Evolutionary conservation across 2,329 filamentous ascomycete genomes (phyloP).

Genomic region (Microdochium trichocladiopsis): DNA sequence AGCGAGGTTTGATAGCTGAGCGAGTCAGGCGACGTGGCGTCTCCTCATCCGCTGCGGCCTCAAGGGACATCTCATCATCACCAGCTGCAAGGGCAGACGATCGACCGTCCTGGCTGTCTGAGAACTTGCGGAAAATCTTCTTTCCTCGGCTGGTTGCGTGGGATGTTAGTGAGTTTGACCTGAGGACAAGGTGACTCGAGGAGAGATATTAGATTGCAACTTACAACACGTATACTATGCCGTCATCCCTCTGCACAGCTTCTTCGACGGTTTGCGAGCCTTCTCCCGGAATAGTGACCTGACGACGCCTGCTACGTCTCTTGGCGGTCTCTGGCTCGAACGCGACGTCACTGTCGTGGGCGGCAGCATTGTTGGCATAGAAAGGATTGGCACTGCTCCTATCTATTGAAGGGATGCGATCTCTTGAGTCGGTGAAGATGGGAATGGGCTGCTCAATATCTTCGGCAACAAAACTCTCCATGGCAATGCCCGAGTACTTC

Average conservation of each 20-base stretch:
- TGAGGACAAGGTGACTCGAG: conserved; percentile 3
- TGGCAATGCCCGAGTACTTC: conserved; percentile 45
- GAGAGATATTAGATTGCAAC: conserved; percentile 25
- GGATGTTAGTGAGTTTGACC: conserved; percentile 14
- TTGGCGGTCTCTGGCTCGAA: conserved; percentile 30
- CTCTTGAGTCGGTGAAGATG: conserved; percentile 75
- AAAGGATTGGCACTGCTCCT: conserved; percentile 67
- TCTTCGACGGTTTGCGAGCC: conserved; percentile 54
- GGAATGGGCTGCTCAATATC: conserved; percentile 53
- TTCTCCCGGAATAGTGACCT: conserved; percentile 48
- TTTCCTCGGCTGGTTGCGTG: conserved; percentile 64
- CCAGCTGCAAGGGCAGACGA: conserved; percentile 24
- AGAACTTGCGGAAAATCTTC: conserved; percentile 67
- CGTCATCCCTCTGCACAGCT: conserved; percentile 59
- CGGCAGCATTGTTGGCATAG: conserved; percentile 37
- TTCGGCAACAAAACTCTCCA: conserved; percentile 52
- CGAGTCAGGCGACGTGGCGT: conserved; percentile 49
- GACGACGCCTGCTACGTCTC: conserved; percentile 48
- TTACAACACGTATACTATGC: conserved; percentile 72
- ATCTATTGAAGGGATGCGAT: conserved; percentile 65
- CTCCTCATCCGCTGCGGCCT: conserved; percentile 18
- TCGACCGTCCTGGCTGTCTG: conserved; percentile 28
- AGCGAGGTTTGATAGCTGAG: conserved; percentile 63
- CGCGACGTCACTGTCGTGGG: conserved; percentile 16
- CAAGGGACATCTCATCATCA: conserved; percentile 16